These are phyloP conservation scores for Daldinia sp. DNA, from an alignment of 2,329 filamentous ascomycete genomes.

Conservation along the genomic window DNA sequence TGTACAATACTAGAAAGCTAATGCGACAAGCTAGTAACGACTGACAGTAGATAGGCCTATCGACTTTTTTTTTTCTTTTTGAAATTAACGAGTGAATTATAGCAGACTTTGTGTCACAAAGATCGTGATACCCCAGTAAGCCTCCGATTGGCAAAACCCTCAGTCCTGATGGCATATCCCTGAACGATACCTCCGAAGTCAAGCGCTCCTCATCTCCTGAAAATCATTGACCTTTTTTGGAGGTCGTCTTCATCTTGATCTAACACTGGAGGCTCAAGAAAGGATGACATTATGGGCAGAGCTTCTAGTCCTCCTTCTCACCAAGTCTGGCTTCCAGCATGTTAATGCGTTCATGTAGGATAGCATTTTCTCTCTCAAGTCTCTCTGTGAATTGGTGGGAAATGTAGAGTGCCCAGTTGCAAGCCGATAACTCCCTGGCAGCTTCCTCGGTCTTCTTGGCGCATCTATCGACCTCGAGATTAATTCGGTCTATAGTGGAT, in stretches of 20 bases:
- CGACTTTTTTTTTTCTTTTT: neutral
- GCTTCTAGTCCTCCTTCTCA: neutral
- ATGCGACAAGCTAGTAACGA: neutral
- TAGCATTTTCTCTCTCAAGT: neutral
- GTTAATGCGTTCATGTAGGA: neutral
- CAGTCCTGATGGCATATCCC: neutral
- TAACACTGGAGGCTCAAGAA: neutral
- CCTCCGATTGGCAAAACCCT: neutral
- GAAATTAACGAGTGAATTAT: neutral
- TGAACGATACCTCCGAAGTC: neutral
- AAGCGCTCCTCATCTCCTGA: neutral
- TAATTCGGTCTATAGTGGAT: neutral
- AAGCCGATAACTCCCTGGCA: neutral
- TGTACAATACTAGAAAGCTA: neutral
- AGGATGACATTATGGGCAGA: neutral
- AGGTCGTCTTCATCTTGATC: neutral
- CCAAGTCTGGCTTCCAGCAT: neutral
- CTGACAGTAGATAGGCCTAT: neutral
- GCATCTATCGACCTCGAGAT: neutral
- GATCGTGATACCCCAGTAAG: neutral
- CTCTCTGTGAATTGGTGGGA: neutral
- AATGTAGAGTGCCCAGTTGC: neutral
- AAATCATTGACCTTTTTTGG: neutral
- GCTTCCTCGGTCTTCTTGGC: neutral
- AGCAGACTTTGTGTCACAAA: neutral